These are phyloP conservation scores for Voacanga thouarsii DNA, from an alignment of 257 asterid genomes.

Conservation along the genomic window DNA sequence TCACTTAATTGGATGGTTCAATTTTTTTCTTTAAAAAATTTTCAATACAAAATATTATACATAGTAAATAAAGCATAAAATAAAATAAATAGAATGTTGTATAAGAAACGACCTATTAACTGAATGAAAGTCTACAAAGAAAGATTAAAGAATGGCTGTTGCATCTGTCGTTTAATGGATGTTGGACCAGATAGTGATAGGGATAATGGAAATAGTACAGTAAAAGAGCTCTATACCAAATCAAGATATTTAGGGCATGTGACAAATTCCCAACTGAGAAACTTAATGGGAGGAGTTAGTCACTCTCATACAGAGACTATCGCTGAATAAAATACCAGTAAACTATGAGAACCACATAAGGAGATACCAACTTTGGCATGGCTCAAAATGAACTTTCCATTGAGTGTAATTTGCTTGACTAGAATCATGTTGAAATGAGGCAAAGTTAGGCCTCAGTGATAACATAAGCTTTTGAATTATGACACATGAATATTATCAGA, in stretches of 20 bases:
- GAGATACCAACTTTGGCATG: constrained; percentile 25
- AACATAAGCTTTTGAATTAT: constrained; percentile 10
- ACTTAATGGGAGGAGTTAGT: constrained; percentile 34
- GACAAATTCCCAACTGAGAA: constrained; percentile 33
- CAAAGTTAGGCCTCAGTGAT: constrained; percentile 43
- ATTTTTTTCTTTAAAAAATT: too few species aligned
- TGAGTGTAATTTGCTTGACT: constrained; percentile 38
- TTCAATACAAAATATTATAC: too few species aligned
- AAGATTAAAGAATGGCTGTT: constrained; percentile 2
- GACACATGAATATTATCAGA: constrained; percentile 9
- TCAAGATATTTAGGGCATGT: constrained; percentile 37
- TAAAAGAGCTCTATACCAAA: constrained; percentile 32
- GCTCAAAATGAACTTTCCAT: constrained; percentile 36
- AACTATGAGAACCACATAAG: constrained; percentile 18
- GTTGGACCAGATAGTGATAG: constrained; percentile 27
- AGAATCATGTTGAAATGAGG: constrained; percentile 32
- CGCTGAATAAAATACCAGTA: background rate
- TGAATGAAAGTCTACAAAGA: background rate
- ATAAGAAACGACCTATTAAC: background rate
- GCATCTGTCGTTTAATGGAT: constrained; percentile 25
- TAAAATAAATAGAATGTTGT: too few species aligned
- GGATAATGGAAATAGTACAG: constrained; percentile 22
- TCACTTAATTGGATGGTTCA: background rate
- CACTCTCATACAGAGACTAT: constrained; percentile 34
- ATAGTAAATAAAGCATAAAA: background rate